Evolutionary conservation across 1,139 yeast genomes (phyloP).

Genomic region (Suhomyces anneliseae): DNA sequence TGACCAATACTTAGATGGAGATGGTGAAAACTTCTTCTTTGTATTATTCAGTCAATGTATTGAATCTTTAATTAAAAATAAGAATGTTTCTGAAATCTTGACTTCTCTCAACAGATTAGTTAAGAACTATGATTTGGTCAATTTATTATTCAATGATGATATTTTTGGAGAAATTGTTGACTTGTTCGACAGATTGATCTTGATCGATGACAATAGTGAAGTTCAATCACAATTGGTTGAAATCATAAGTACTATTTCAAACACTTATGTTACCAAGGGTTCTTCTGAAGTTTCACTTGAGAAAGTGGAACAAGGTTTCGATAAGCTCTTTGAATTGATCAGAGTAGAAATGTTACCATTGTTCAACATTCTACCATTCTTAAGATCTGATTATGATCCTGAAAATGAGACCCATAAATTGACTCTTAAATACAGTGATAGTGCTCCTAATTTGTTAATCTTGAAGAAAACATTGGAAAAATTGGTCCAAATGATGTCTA

Average conservation of each 20-base stretch:
- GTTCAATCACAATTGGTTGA: constrained; percentile 56
- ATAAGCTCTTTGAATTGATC: constrained; percentile 76
- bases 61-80: constrained; percentile 59
- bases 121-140: constrained; percentile 57
- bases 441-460: constrained; percentile 37
- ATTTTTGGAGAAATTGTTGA: constrained; percentile 77
- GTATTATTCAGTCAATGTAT: constrained; percentile 83
- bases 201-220: constrained; percentile 55
- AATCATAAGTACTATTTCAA: constrained; percentile 52
- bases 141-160: constrained; percentile 62
- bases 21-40: constrained; percentile 73
- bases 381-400: constrained; percentile 47
- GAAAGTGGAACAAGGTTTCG: constrained; percentile 58
- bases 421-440: constrained; percentile 33
- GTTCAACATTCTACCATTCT: constrained; percentile 58
- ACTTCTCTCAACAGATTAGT: constrained; percentile 58
- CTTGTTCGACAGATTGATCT: constrained; percentile 68
- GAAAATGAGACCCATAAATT: constrained; percentile 34
- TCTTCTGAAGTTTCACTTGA: constrained; percentile 8
- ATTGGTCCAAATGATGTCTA: constrained; percentile 59
- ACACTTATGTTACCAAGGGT: constrained; percentile 22
- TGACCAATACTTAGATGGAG: constrained; percentile 51
- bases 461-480: constrained; percentile 55
- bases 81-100: constrained; percentile 45
- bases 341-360: constrained; percentile 71